Evolutionary conservation across 176 grass and related monocot genomes (phyloP).

Genomic region (Panicum miliaceum): DNA sequence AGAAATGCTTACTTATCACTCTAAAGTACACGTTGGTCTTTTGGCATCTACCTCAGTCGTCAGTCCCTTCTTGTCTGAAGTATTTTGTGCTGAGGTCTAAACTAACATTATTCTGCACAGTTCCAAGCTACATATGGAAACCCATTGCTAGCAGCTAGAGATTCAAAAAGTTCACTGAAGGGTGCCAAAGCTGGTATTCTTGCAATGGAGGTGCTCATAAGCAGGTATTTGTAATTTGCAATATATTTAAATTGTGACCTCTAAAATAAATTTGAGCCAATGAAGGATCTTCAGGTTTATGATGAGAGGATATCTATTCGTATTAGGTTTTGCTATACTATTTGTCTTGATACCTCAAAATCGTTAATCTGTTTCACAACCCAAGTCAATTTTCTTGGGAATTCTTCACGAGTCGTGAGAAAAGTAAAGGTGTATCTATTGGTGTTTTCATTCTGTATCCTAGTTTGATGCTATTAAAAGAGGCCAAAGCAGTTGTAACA

Average conservation of each 20-base stretch:
- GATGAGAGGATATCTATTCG: neutral
- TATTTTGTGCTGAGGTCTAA: slow-evolving; percentile 7
- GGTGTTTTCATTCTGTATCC: neutral
- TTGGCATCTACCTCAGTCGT: neutral
- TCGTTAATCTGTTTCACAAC: too few species aligned
- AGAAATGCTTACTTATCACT: neutral
- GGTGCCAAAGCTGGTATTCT: slow-evolving; percentile 98
- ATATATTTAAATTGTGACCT: slow-evolving; percentile 3
- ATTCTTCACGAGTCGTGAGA: too few species aligned
- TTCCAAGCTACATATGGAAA: slow-evolving; percentile 98
- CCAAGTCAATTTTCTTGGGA: too few species aligned
- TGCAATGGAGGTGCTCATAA: slow-evolving; percentile 99
- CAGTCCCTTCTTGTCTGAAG: slow-evolving; percentile 15
- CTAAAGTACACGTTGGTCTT: neutral
- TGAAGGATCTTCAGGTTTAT: slow-evolving; percentile 95
- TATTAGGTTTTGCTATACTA: too few species aligned
- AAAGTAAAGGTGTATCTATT: too few species aligned
- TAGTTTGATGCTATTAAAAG: neutral
- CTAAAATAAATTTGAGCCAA: slow-evolving; percentile 56
- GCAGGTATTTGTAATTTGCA: slow-evolving; percentile 60
- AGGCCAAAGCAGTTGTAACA: neutral
- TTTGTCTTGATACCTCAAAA: too few species aligned
- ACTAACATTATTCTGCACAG: slow-evolving; percentile 42
- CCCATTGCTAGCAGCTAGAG: slow-evolving; percentile 87
- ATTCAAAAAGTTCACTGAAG: slow-evolving; percentile 97